Base-by-base conservation (phyloP, 2,329 filamentous ascomycete genomes). In the Thielaviopsis populi region DNA sequence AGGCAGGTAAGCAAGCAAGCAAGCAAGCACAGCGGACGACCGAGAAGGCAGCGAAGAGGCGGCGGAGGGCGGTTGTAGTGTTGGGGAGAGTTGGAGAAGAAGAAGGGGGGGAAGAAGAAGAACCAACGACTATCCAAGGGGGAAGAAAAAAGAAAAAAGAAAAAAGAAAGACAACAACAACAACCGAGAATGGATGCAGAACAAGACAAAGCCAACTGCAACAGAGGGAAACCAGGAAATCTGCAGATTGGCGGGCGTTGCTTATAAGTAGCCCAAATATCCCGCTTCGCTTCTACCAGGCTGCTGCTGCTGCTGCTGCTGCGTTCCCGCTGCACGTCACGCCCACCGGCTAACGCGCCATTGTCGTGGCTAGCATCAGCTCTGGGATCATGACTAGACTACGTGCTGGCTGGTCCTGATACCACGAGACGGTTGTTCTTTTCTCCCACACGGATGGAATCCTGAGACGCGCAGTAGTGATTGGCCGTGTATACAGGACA, bases 221-320 rank as follows among this genome's bases (percentile, higher is more conserved):
- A 10, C 10, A 2, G 37, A 59, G 37, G 6, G 6, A 59, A 42
- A 59, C 2, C 56, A 42, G 24, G 37, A 59, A 56, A 37, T 19
- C 10, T 37, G 4, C 53, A 56, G n/a, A 1, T 19, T 37, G 53
- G 53, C 53, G 53, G 53, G 8, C 37, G 53, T 33, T 19, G 27
- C 53, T 56, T 56, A 56, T 56, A 56, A 56, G 53, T 56, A 56
- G 30, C 37, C 53, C 17, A 19, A 33, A 56, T 37, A 56, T 56
- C 53, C 27, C 17, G 50, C 22, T 37, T 56, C 17, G 50, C 22
- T 37, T 56, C 30, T 17, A 56, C 27, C 13, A 56, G 27, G 11
- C 27, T 56, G 15, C 17, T n/a, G n/a, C n/a, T n/a, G 27, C n/a
- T 56, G 8, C 50, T 27, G 53, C 53, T 37, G 42, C 42, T 8